Percentiles rank a stretch among this genome's conserved stretches.
These are phyloP conservation scores for Hypsizygus marmoreus DNA, from an alignment of 768 basidiomycete species.

Conservation along the genomic window DNA sequence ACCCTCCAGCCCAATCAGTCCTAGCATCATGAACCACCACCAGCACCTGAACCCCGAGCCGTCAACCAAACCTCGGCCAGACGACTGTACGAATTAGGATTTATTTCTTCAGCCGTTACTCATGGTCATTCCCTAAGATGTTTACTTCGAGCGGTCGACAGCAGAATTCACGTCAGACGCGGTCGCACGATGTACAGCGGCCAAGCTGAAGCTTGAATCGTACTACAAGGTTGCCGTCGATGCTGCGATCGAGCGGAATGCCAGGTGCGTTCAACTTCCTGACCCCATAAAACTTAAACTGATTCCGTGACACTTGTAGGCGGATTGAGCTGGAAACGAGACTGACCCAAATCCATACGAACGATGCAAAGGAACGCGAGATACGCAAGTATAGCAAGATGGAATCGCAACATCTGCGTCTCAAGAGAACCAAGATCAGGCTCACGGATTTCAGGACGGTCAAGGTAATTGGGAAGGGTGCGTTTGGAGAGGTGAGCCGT, in stretches of 20 bases:
- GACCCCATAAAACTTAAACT: background rate
- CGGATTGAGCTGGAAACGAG: constrained; percentile 89
- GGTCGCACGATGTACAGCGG: constrained; percentile 86
- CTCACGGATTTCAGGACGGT: constrained; percentile 93
- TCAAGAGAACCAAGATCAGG: constrained; percentile 91
- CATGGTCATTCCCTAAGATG: constrained; percentile 56
- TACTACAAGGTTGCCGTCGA: constrained; percentile 99
- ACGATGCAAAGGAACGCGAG: constrained; percentile 87
- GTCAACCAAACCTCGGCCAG: constrained; percentile 39
- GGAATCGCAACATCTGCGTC: constrained; percentile 87
- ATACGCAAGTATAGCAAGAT: constrained; percentile 83
- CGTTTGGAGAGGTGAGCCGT: constrained; percentile 86
- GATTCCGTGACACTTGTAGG: constrained; percentile 42
- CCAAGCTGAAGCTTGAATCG: constrained; percentile 95
- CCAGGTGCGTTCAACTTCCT: constrained; percentile 54
- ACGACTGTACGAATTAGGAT: constrained; percentile 41
- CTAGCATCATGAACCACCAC: constrained; percentile 25
- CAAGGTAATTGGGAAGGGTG: constrained; percentile 98
- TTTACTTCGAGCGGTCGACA: constrained; percentile 92
- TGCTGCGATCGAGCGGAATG: constrained; percentile 93
- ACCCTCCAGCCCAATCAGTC: constrained; percentile 35
- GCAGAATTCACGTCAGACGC: constrained; percentile 83
- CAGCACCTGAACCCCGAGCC: constrained; percentile 38
- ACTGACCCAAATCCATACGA: constrained; percentile 70
- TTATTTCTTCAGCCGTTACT: constrained; percentile 6